Percentiles rank a stretch among this genome's conserved stretches.
These are phyloP conservation scores for Lagerstroemia speciosa DNA, from an alignment of 345 rosid genomes.

Conservation along the genomic window DNA sequence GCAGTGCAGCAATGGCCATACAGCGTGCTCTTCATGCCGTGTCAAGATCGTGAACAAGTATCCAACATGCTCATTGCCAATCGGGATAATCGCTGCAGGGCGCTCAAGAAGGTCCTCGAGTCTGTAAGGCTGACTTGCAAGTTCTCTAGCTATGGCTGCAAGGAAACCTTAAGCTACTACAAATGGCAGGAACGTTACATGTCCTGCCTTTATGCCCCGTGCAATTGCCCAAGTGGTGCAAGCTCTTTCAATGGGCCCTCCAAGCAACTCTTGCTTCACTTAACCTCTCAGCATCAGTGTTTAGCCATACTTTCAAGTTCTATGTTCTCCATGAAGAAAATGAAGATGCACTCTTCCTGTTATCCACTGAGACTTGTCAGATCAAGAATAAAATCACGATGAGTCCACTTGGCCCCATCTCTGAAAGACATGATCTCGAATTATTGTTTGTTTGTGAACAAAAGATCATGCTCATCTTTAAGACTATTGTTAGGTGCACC, in stretches of 20 bases:
- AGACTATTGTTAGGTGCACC: conserved; percentile 7
- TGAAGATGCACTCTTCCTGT: conserved; percentile 15
- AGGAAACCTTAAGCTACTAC: conserved; percentile 15
- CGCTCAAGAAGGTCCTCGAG: conserved; percentile 45
- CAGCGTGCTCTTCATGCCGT: conserved; percentile 48
- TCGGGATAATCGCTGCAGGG: conserved; percentile 46
- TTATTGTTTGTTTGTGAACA: conserved; percentile 8
- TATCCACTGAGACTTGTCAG: not conserved
- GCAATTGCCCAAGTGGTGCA: conserved; percentile 39
- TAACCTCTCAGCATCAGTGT: conserved; percentile 29
- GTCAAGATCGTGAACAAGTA: conserved; percentile 34
- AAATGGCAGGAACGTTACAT: conserved; percentile 32
- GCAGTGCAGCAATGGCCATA: conserved; percentile 64
- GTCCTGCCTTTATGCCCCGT: conserved; percentile 26
- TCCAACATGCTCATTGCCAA: conserved; percentile 37
- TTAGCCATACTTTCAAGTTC: too few species aligned
- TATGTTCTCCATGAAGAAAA: conserved; percentile 15
- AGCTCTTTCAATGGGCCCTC: conserved; percentile 35
- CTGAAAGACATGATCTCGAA: conserved; percentile 1
- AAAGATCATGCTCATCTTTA: conserved; percentile 12
- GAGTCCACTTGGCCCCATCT: conserved; percentile 17
- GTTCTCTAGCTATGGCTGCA: conserved; percentile 38
- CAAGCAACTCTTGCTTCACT: conserved; percentile 28
- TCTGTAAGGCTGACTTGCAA: conserved; percentile 31
- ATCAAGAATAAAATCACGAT: conserved; percentile 12